Conservation (phyloP, 2,329 filamentous ascomycete genomes). For the Calonectria hawksworthii region DNA sequence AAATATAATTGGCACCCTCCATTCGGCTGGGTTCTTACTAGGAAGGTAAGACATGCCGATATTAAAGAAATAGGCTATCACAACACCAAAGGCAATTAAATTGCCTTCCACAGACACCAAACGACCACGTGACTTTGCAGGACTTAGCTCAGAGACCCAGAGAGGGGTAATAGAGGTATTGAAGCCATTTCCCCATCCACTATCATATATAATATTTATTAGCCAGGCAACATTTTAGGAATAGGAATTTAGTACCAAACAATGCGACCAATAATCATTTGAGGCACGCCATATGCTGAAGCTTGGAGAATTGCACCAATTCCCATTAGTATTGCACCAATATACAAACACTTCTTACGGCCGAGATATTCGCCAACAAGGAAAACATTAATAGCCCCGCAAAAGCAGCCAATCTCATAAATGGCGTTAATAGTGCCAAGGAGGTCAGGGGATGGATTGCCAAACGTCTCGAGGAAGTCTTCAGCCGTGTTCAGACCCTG, state of each 20-base stretch:
- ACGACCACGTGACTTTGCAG: neutral
- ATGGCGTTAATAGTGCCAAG: neutral
- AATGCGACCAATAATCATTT: neutral
- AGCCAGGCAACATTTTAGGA: neutral
- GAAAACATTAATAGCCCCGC: neutral
- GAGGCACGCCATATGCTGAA: neutral
- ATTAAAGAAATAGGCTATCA: neutral
- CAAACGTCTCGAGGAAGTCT: neutral
- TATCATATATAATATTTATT: neutral
- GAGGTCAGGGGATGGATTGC: neutral
- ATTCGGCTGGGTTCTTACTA: neutral
- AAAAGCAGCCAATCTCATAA: neutral
- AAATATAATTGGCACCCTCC: neutral
- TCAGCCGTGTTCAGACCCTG: neutral
- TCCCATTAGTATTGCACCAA: neutral
- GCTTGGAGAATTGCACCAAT: neutral
- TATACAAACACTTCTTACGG: neutral
- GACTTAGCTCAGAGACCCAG: neutral
- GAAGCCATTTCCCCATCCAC: neutral
- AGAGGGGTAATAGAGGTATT: neutral
- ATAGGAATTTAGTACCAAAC: neutral
- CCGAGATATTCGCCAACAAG: neutral
- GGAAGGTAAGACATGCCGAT: neutral
- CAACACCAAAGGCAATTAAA: neutral
- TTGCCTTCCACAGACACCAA: neutral